Evolutionary conservation across 2,329 filamentous ascomycete species (phyloP), one percentile per base, ranked within the genome.

Genomic region (Cladophialophora chaetospira): DNA sequence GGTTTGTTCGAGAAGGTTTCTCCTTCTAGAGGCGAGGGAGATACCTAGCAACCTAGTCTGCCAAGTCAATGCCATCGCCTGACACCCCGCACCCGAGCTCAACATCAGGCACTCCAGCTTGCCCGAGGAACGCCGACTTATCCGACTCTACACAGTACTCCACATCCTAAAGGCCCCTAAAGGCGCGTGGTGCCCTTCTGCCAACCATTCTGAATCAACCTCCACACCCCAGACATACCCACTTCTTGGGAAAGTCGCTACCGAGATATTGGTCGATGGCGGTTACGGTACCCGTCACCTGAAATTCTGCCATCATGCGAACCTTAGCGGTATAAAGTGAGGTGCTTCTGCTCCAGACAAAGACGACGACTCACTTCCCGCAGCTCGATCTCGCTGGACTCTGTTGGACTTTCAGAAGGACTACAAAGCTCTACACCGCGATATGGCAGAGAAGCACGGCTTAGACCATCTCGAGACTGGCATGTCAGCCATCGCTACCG

Each of bases 381-480:
- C 44, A 47, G n/a, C 44, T 25, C 10, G n/a, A 19, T 33, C 13
- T n/a, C 11, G 9, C 28, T 33, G n/a, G 35, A 13, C 8, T 31
- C 31, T 21, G 36, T 3, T 4, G 31, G 21, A 19, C 17, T 21
- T 5, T 31, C 19, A 19, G 10, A 46, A 45, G 4, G 28, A 13
- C 8, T 36, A 8, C 8, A 21, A 25, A 5, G n/a, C n/a, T 26
- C n/a, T 23, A 26, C 47, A 17, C 31, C 23, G n/a, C 4, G 9
- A 53, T n/a, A n/a, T 44, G 43, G 15, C 31, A 13, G 55, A 58
- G 35, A 58, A 58, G 23, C 23, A 19, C 13, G 29, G 13, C 11
- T 15, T 26, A n/a, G 46, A 58, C 52, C 51, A 58, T 35, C 26
- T 55, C 21, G 56, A 58, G 40, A 36, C 56, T 8, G 51, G 51